Conservation (phyloP, 495 filamentous ascomycete genomes). For the Daldinia childiae region DNA sequence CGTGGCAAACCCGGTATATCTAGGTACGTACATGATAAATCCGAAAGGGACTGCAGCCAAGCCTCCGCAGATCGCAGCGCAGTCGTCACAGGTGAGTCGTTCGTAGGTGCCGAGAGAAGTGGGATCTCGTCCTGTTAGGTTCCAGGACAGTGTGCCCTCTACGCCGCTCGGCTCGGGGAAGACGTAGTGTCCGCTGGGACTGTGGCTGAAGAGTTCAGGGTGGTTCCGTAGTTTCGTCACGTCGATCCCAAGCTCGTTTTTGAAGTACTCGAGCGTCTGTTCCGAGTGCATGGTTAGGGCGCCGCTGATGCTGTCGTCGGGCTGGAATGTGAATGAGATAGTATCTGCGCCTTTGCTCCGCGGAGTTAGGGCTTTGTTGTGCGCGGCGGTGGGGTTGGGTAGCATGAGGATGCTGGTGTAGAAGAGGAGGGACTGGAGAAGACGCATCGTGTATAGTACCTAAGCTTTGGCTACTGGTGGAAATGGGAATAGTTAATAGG, state of each 20-base stretch:
- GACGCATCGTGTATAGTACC: constrained; percentile 4
- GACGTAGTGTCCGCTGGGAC: background rate
- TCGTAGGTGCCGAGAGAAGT: background rate
- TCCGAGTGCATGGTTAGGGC: background rate
- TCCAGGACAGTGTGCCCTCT: constrained; percentile 20
- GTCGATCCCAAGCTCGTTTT: constrained; percentile 19
- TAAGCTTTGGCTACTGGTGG: too few species aligned
- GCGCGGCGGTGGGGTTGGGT: constrained; percentile 37
- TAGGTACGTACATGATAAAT: constrained; percentile 13
- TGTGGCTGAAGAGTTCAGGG: constrained; percentile 5
- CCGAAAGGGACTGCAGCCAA: background rate
- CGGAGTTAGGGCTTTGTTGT: background rate
- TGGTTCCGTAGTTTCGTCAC: constrained; percentile 9
- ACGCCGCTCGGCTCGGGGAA: constrained; percentile 21
- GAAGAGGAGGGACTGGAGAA: constrained; percentile 1
- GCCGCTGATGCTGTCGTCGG: constrained; percentile 35
- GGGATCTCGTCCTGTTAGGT: background rate
- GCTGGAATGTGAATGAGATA: constrained; percentile 44
- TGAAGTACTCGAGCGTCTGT: constrained; percentile 7
- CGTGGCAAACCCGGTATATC: background rate
- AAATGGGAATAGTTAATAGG: background rate
- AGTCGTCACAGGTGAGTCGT: background rate
- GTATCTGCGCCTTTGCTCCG: constrained; percentile 1
- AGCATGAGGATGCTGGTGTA: constrained; percentile 1
- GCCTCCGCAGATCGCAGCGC: background rate